phyloP scores from a whole-genome alignment of 2,329 filamentous ascomycete genomes.

The Nothophoma quercina region DNA sequence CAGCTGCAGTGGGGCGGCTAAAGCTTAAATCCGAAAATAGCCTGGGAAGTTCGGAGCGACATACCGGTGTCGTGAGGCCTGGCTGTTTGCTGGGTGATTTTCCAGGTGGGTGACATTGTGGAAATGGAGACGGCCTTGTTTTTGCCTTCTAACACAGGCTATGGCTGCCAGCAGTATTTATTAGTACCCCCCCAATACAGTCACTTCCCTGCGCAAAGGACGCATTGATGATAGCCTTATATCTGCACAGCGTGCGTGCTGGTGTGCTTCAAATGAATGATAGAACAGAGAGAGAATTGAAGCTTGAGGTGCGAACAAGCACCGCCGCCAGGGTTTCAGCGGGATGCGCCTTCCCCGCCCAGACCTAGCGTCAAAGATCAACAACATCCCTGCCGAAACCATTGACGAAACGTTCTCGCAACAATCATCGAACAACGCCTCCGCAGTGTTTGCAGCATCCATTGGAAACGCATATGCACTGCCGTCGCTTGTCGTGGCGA shows the following conservation, averaged over 20 bases:
- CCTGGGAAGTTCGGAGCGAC: no score
- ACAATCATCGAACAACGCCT: slow-evolving; percentile 30
- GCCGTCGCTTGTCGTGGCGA: background rate
- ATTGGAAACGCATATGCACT: background rate
- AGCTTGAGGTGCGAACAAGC: slow-evolving; percentile 29
- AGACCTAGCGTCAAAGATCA: slow-evolving; percentile 12
- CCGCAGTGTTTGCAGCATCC: slow-evolving; percentile 17
- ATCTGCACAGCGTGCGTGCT: background rate
- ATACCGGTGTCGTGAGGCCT: no score
- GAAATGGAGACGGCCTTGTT: background rate
- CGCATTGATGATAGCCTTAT: background rate
- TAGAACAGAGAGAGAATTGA: slow-evolving; percentile 5
- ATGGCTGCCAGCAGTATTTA: no score
- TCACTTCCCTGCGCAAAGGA: no score
- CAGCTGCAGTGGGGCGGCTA: slow-evolving; percentile 8
- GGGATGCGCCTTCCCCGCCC: slow-evolving; percentile 14
- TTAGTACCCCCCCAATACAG: no score
- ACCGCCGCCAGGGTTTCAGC: slow-evolving; percentile 21
- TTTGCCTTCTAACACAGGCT: no score
- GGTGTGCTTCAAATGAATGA: slow-evolving; percentile 3
- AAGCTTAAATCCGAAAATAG: no score
- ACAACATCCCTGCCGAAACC: slow-evolving; percentile 13
- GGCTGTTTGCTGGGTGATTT: no score
- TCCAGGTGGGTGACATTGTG: background rate
- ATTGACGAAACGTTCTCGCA: slow-evolving; percentile 24